Conservation (phyloP, 345 rosid species). For the Murraya paniculata region DNA sequence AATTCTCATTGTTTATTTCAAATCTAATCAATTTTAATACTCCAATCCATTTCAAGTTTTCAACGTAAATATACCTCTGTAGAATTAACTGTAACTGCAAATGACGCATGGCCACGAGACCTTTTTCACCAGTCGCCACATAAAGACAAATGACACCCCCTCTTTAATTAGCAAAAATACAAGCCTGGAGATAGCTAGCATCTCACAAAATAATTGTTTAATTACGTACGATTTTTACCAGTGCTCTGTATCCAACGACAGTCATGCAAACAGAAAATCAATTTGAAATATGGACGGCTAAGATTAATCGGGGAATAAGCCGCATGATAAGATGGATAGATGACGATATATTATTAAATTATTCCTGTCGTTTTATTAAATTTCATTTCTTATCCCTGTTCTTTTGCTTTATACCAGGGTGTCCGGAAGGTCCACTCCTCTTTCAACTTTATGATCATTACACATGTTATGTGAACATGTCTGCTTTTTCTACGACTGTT, state of each 20-base stretch:
- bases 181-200: background rate
- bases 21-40: too few relatives aligned
- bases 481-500: slow-evolving; percentile 4
- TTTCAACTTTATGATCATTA: slow-evolving; percentile 36
- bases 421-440: slow-evolving; percentile 20
- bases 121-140: background rate
- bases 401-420: slow-evolving; percentile 13
- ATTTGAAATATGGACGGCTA: background rate
- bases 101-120: background rate
- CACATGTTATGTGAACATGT: slow-evolving; percentile 25
- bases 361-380: background rate
- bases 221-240: background rate
- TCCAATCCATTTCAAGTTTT: too few relatives aligned
- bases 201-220: background rate
- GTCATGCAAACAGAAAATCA: background rate
- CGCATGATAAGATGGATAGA: background rate
- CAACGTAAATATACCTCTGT: too few relatives aligned
- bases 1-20: too few relatives aligned
- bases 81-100: too few relatives aligned
- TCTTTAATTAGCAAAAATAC: background rate
- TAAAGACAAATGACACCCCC: background rate
- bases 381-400: slow-evolving; percentile 3
- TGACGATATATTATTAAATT: background rate
- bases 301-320: background rate
- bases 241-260: background rate